Evolutionary conservation across 345 rosid species (phyloP).

Genomic region (Gossypium mustelinum): DNA sequence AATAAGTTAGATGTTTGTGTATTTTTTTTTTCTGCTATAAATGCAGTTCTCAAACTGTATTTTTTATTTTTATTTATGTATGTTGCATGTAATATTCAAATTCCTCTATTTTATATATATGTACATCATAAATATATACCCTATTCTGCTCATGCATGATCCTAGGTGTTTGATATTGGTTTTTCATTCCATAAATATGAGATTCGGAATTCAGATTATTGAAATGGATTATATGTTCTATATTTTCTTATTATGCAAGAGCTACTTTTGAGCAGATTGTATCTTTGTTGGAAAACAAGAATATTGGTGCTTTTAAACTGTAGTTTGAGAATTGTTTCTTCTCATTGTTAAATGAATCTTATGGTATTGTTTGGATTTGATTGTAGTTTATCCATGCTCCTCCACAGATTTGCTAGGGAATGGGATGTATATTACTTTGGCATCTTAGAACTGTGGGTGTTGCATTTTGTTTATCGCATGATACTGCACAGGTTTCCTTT

Average conservation of each 20-base stretch:
- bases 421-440: background rate
- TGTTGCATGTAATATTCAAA: background rate
- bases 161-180: background rate
- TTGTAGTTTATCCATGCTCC: background rate
- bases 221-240: too few species aligned
- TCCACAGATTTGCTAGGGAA: background rate
- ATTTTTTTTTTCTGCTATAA: background rate
- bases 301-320: background rate
- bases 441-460: background rate
- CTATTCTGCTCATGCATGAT: background rate
- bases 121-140: background rate
- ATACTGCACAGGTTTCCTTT: background rate
- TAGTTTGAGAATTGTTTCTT: background rate
- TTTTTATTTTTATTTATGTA: too few species aligned
- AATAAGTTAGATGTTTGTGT: background rate
- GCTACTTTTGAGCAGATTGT: too few species aligned
- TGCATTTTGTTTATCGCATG: background rate
- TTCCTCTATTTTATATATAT: background rate
- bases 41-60: background rate
- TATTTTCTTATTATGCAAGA: too few species aligned
- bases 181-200: background rate
- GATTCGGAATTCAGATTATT: too few species aligned
- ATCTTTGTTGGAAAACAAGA: background rate
- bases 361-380: background rate
- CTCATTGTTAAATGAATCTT: too few species aligned